phyloP scores from a whole-genome alignment of 1,284 basidiomycete species.

The Apiotrichum siamense region DNA sequence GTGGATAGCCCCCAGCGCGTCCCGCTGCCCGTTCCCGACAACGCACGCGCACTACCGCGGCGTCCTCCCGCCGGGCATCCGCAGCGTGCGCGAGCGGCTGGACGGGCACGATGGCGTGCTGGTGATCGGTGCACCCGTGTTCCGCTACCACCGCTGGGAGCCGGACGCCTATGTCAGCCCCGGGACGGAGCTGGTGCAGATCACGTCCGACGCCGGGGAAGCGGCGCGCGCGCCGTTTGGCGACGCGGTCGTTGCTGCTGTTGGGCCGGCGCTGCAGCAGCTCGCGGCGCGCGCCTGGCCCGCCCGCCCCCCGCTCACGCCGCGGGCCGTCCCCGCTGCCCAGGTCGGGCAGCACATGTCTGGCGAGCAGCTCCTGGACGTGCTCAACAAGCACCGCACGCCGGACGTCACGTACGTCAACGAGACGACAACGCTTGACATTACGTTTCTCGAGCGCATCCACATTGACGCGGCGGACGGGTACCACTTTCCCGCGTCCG shows the following conservation, averaged over 20 bases:
- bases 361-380: constrained; percentile 5
- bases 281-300: constrained; percentile 1
- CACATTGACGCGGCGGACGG: neutral
- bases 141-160: constrained; percentile 15
- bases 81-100: constrained; percentile 2
- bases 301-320: neutral
- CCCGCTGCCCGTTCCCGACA: constrained; percentile 10
- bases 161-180: constrained; percentile 1
- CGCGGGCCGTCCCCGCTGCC: neutral
- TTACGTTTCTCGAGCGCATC: constrained; percentile 3
- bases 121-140: constrained; percentile 8
- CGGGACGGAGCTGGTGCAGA: constrained; percentile 4
- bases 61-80: constrained; percentile 5
- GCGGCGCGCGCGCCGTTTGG: constrained; percentile 11
- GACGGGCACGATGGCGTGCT: constrained; percentile 9
- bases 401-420: constrained; percentile 9
- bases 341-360: neutral
- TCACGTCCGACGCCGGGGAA: constrained; percentile 9
- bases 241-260: constrained; percentile 3
- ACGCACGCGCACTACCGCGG: constrained; percentile 7
- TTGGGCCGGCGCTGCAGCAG: neutral
- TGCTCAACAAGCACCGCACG: neutral
- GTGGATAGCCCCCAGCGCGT: constrained; percentile 9
- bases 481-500: constrained; percentile 14
- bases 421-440: constrained; percentile 11